Evolutionary conservation across 305 asterid genomes (phyloP), one percentile per base, ranked within the genome.

Genomic region (Fraxinus nigra): DNA sequence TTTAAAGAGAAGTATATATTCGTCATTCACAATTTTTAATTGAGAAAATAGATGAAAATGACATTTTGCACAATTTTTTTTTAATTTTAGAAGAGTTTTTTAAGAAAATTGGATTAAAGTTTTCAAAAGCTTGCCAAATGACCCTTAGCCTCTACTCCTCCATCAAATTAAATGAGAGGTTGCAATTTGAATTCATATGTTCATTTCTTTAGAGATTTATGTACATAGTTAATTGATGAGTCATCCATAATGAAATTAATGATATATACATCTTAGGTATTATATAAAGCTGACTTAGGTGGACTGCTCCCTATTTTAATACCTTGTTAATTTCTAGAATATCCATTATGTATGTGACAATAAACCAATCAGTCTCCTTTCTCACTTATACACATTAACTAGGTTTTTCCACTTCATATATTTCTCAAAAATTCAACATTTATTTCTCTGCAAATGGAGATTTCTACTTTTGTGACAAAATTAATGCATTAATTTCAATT

Each of bases 121-220:
- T 40, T 40, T 40, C 3, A 40, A 40, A 40, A 9, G 3, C 16
- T 40, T 40, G 14, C 16, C 51, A 40, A 40, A 9, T 10, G 51
- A 3, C 1, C 4, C 16, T 3, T 9, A 40, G 7, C 11, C 37
- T 76, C 78, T 75, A 79, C 82, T 73, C 43, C 59, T 74, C 78
- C 75, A 85, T 82, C 76, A 73, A 77, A 33, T 73, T 82, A 48
- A 83, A 85, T 61, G 85, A 35, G 81, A 37, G 54, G 59, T 70
- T 82, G 77, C 78, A 74, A n/a, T 76, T 78, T 65, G 63, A 46
- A 63, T 73, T 72, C 14, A 2, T 18, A 48, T 22, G 22, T 16
- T 16, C 14, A 72, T 24, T 56, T 69, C 32, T 26, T 78, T 38
- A 38, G 40, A 32, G 38, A 16, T 22, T 26, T 61, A 38, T 38